Evolutionary conservation across 192 early-diverging fungal species (phyloP).

Genomic region (Backusella westeae): DNA sequence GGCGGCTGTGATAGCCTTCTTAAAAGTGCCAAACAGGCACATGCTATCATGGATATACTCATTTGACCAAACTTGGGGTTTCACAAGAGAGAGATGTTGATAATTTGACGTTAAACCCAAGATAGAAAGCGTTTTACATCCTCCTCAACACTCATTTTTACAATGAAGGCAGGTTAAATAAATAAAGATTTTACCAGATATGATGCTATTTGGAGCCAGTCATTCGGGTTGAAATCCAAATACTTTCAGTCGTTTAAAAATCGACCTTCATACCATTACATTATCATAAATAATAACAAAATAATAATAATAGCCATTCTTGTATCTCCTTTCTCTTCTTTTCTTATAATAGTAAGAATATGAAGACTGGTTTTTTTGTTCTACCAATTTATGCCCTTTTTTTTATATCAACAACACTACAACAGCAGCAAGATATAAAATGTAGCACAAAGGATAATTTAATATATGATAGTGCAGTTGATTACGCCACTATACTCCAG

Average conservation of each 20-base stretch:
- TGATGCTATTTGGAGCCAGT: background rate
- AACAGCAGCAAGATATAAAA: background rate
- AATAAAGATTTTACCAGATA: background rate
- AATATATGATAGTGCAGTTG: background rate
- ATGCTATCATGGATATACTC: too few relatives aligned
- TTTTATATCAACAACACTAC: background rate
- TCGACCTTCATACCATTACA: background rate
- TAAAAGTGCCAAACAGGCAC: too few relatives aligned
- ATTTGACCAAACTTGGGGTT: too few relatives aligned
- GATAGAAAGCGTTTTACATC: background rate
- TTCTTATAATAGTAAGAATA: background rate
- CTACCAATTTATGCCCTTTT: background rate
- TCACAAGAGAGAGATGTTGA: too few relatives aligned
- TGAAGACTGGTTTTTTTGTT: background rate
- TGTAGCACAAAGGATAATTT: background rate
- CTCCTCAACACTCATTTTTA: background rate
- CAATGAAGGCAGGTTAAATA: background rate
- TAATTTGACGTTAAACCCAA: background rate
- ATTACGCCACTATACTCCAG: conserved; percentile 9
- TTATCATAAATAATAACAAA: background rate
- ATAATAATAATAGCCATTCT: background rate
- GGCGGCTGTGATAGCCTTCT: too few relatives aligned
- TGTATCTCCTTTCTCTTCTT: background rate
- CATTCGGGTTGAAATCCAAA: background rate
- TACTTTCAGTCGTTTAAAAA: background rate